These are phyloP conservation scores for Salix udensis DNA, from an alignment of 345 rosid species.

Conservation along the genomic window DNA sequence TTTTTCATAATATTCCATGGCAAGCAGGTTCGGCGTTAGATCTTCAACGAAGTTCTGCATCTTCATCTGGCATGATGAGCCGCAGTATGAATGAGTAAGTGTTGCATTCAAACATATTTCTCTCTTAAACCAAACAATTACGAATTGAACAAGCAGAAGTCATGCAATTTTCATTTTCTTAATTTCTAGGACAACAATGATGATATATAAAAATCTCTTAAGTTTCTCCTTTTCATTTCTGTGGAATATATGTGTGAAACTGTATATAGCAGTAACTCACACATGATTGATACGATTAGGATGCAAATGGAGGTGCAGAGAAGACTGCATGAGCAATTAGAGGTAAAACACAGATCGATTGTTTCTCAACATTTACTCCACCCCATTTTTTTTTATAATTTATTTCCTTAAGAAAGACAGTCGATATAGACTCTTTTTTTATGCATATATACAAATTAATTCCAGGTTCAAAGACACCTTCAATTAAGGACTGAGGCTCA, in stretches of 20 bases:
- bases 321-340: conserved; percentile 94
- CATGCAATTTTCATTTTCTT: background rate
- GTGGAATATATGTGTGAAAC: conserved; percentile 26
- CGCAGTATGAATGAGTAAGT: conserved; percentile 96
- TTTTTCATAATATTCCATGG: background rate
- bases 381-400: background rate
- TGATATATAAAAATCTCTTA: background rate
- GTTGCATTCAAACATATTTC: background rate
- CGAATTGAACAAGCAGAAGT: background rate
- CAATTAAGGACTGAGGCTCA: conserved; percentile 98
- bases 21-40: conserved; percentile 65
- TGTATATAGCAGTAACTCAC: conserved; percentile 40
- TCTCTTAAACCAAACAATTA: background rate
- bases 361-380: background rate
- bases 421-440: background rate
- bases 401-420: background rate
- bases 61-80: conserved; percentile 87
- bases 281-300: conserved; percentile 58
- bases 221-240: conserved; percentile 9
- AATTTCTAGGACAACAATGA: background rate
- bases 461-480: conserved; percentile 90
- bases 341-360: conserved; percentile 42
- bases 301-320: conserved; percentile 99
- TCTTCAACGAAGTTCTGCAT: conserved; percentile 75
- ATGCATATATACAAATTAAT: background rate